Percentiles rank a stretch among this genome's conserved stretches.
Conservation (phyloP, 2,329 filamentous ascomycete genomes). For the Hypoxylon sp. region DNA sequence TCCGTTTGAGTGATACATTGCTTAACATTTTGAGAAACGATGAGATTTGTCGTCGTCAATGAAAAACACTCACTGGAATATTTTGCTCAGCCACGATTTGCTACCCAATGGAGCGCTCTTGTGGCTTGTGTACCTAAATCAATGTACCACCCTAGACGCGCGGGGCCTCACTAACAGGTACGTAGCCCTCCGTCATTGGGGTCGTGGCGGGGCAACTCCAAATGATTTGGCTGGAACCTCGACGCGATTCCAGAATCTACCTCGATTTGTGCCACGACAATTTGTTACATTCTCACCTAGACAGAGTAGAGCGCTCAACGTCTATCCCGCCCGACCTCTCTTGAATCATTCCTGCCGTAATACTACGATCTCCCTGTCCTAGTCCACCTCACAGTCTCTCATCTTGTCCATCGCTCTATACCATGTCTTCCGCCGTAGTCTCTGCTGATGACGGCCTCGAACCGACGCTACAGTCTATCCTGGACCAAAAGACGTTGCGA, state of each 20-base stretch:
- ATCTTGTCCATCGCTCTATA: conserved; percentile 25
- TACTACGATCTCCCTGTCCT: neutral
- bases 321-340: neutral
- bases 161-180: conserved; percentile 25
- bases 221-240: conserved; percentile 30
- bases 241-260: conserved; percentile 39
- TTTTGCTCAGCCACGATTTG: too few relatives aligned
- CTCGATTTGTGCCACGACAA: conserved; percentile 33
- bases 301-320: neutral
- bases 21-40: too few relatives aligned
- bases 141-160: too few relatives aligned
- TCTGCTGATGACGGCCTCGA: conserved; percentile 84
- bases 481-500: conserved; percentile 94
- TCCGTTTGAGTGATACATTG: too few relatives aligned
- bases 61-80: too few relatives aligned
- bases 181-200: conserved; percentile 11
- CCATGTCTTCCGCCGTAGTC: conserved; percentile 62
- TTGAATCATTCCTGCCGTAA: neutral
- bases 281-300: conserved; percentile 18
- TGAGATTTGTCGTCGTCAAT: too few relatives aligned
- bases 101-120: too few relatives aligned
- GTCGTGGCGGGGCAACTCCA: conserved; percentile 30
- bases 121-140: too few relatives aligned
- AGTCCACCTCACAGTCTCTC: neutral
- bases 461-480: conserved; percentile 92